A percentile compares a stretch with the other conserved stretches of the same genome.
Evolutionary conservation across 768 basidiomycete species (phyloP).

Genomic region (Dictyophora rubrovolvata): DNA sequence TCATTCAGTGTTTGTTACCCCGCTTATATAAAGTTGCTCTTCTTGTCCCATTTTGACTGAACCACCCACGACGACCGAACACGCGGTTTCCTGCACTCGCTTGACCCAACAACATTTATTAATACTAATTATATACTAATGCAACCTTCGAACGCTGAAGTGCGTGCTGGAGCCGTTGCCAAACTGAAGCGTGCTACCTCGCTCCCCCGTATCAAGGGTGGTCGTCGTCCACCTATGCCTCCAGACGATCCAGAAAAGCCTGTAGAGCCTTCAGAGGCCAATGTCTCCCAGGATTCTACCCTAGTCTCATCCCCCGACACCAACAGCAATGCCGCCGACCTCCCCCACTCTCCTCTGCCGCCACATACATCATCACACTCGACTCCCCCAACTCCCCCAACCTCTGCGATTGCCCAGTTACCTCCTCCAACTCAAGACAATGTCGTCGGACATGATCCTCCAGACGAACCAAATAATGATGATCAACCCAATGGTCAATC

Average conservation of each 20-base stretch:
- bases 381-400: not conserved
- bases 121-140: conserved; percentile 13
- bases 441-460: conserved; percentile 14
- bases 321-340: not conserved
- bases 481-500: conserved; percentile 19
- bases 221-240: conserved; percentile 80
- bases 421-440: conserved; percentile 17
- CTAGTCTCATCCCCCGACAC: not conserved
- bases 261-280: not conserved
- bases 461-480: conserved; percentile 18
- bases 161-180: conserved; percentile 80
- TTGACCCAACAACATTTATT: not conserved
- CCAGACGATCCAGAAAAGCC: conserved; percentile 39
- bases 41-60: not conserved
- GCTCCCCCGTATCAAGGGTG: conserved; percentile 84
- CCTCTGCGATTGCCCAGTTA: conserved; percentile 23
- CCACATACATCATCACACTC: conserved; percentile 2
- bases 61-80: not conserved
- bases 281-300: not conserved
- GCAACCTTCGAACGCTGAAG: conserved; percentile 45
- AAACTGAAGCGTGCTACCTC: conserved; percentile 89
- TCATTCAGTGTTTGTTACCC: not conserved
- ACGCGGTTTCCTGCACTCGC: conserved; percentile 3
- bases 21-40: not conserved
- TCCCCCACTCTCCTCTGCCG: not conserved